Percentiles rank a stretch among this genome's conserved stretches.
These are phyloP conservation scores for Pseudogymnoascus sp. DNA, from an alignment of 2,329 filamentous ascomycete genomes.

Conservation along the genomic window DNA sequence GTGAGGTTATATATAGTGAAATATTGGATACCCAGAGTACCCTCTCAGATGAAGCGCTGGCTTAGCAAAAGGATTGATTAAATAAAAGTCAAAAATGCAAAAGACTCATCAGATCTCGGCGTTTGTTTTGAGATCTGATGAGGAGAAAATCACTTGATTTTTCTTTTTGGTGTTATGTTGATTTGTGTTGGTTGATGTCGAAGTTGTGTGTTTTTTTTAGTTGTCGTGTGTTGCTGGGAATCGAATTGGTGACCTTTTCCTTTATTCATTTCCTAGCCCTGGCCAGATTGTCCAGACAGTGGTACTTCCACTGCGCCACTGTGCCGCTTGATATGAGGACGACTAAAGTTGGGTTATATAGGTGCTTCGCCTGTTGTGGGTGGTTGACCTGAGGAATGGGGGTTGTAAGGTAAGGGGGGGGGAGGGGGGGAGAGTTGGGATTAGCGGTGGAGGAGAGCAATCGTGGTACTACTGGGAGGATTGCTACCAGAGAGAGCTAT, in stretches of 20 bases:
- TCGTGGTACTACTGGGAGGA: background rate
- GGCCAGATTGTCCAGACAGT: constrained; percentile 3
- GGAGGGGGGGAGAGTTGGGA: background rate
- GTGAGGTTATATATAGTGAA: background rate
- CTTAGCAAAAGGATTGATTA: background rate
- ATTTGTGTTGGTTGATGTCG: background rate
- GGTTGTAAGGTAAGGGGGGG: background rate
- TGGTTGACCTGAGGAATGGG: background rate
- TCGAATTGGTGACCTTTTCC: background rate
- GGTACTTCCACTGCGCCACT: constrained; percentile 1
- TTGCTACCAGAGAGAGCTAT: background rate
- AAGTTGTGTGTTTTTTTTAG: background rate
- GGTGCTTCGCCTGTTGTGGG: background rate
- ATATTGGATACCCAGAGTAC: constrained; percentile 4
- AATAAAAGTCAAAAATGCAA: background rate
- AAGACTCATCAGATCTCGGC: background rate
- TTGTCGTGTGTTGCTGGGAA: background rate
- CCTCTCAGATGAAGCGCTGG: background rate
- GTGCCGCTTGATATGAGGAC: background rate
- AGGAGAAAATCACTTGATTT: constrained; percentile 1
- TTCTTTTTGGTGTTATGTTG: background rate
- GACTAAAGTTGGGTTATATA: background rate
- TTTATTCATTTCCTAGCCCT: background rate
- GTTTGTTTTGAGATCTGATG: background rate
- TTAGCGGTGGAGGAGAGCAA: background rate